These are phyloP conservation scores for Auxenochlorella protothecoides DNA, from an alignment of 139 green algal species.

Conservation along the genomic window DNA sequence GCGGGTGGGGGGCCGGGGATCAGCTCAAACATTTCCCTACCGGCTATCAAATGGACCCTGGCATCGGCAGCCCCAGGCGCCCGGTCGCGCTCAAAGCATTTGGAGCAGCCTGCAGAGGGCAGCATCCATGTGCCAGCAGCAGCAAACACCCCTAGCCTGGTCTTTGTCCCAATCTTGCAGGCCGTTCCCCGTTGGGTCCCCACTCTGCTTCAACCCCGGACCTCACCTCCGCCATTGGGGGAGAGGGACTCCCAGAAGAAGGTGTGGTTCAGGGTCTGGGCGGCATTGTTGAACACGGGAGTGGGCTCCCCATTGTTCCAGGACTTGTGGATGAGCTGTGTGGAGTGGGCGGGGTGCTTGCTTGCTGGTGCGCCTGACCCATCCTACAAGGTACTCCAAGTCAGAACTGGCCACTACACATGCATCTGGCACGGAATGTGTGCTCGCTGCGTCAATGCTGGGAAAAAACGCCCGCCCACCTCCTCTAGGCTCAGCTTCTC, in stretches of 20 bases:
- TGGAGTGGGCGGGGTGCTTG: too few relatives aligned
- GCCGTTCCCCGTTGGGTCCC: not conserved
- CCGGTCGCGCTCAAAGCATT: too few relatives aligned
- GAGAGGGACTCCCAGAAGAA: conserved; percentile 94
- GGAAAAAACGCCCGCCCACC: conserved; percentile 18
- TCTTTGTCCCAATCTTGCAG: not conserved
- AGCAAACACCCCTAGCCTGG: not conserved
- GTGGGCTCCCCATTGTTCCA: conserved; percentile 83
- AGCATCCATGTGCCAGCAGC: too few relatives aligned
- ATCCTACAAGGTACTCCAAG: too few relatives aligned
- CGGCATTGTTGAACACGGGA: conserved; percentile 89
- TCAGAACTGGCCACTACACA: too few relatives aligned
- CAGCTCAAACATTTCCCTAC: not conserved
- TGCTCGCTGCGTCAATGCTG: not conserved
- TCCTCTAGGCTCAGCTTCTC: conserved; percentile 79
- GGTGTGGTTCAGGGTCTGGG: conserved; percentile 85
- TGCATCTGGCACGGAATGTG: not conserved
- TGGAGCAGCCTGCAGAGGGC: too few relatives aligned
- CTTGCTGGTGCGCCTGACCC: too few relatives aligned
- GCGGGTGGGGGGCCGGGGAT: not conserved
- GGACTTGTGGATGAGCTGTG: conserved; percentile 48
- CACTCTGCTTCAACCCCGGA: not conserved
- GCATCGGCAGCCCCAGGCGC: too few relatives aligned
- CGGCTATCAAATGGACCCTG: too few relatives aligned
- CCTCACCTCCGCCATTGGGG: conserved; percentile 54